A percentile compares a stretch with the other conserved stretches of the same genome.
These are phyloP conservation scores for Rhodomyrtus tomentosa DNA, from an alignment of 345 rosid genomes.

Conservation along the genomic window DNA sequence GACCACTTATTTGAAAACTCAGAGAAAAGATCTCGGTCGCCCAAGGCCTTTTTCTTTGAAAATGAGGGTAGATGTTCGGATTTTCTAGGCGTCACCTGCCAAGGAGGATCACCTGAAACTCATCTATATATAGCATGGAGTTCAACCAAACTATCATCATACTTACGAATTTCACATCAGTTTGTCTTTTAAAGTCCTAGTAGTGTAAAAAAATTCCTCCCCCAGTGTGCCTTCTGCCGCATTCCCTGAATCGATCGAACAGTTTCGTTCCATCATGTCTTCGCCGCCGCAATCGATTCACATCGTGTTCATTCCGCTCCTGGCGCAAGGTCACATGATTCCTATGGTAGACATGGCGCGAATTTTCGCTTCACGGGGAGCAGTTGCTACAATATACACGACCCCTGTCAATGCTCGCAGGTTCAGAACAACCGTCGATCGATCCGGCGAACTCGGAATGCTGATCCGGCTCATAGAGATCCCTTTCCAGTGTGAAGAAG, in stretches of 20 bases:
- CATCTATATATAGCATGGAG: neutral
- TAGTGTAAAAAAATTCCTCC: neutral
- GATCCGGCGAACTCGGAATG: conserved; percentile 19
- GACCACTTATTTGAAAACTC: neutral
- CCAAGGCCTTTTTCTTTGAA: neutral
- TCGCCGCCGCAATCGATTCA: conserved; percentile 27
- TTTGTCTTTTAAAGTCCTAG: neutral
- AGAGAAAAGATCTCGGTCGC: neutral
- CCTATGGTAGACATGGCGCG: conserved; percentile 67
- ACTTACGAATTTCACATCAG: neutral
- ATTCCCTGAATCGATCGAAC: neutral
- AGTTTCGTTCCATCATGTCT: conserved; percentile 1
- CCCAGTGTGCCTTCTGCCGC: neutral
- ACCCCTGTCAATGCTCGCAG: conserved; percentile 63
- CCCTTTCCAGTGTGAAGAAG: conserved; percentile 46
- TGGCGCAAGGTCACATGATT: conserved; percentile 83
- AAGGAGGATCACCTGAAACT: neutral
- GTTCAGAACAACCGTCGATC: conserved; percentile 20
- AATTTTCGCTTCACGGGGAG: conserved; percentile 43
- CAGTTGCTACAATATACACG: conserved; percentile 43
- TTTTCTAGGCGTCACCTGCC: neutral
- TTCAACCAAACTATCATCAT: neutral
- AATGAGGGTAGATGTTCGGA: neutral
- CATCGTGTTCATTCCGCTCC: conserved; percentile 57
- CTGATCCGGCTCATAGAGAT: conserved; percentile 27